Evolutionary conservation across 2,329 filamentous ascomycete species (phyloP).

Genomic region (Neopestalotiopsis sp.): DNA sequence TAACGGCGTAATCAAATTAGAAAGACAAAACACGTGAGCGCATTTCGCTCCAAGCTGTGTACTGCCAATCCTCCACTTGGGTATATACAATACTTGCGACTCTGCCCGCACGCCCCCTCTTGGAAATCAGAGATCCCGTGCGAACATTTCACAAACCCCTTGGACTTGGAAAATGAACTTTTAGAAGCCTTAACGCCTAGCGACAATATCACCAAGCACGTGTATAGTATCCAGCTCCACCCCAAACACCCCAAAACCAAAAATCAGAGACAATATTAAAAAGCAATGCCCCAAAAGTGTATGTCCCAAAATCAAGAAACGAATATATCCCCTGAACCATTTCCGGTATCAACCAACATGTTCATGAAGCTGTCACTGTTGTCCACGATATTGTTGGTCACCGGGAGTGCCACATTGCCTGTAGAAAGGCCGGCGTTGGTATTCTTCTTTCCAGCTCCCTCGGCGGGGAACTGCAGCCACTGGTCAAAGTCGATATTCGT

Average conservation of each 20-base stretch:
- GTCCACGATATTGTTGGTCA: background rate
- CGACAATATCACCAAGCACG: background rate
- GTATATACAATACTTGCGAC: background rate
- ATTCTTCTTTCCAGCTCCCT: conserved; percentile 42
- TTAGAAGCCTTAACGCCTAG: background rate
- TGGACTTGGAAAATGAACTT: background rate
- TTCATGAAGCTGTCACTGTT: conserved; percentile 11
- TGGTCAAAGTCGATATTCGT: conserved; percentile 63
- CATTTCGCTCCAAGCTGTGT: background rate
- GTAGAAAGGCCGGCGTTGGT: background rate
- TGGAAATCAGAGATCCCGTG: background rate
- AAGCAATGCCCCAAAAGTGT: background rate
- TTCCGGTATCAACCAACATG: conserved; percentile 7
- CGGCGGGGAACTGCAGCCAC: conserved; percentile 62
- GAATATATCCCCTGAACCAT: conserved; percentile 1
- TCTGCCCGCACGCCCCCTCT: background rate
- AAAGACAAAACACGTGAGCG: no score
- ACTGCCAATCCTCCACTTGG: background rate
- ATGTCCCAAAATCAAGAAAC: conserved; percentile 7
- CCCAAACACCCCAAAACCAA: background rate
- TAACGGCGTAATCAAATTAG: no score
- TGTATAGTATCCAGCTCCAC: background rate
- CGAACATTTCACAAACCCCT: background rate
- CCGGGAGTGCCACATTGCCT: background rate
- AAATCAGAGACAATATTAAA: background rate